A percentile compares a stretch with the other conserved stretches of the same genome.
Evolutionary conservation across 257 asterid genomes (phyloP).

Genomic region (Henckelia pumila): DNA sequence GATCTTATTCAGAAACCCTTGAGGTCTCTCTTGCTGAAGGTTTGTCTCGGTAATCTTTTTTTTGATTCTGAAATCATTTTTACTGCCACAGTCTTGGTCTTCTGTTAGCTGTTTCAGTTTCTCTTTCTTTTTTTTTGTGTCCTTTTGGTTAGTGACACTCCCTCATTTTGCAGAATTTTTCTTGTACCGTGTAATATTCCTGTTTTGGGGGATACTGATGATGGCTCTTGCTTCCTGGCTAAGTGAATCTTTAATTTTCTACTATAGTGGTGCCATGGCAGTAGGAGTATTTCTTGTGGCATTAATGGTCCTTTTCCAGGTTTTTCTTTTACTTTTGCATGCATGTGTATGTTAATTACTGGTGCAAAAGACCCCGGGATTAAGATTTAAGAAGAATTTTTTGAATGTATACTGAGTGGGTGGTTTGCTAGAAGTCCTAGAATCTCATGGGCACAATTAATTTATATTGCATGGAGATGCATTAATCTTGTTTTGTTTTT

Average conservation of each 20-base stretch:
- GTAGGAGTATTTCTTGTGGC: slow-evolving; percentile 73
- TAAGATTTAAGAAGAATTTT: too few relatives aligned
- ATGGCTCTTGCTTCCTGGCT: slow-evolving; percentile 65
- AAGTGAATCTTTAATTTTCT: slow-evolving; percentile 76
- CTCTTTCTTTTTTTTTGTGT: slow-evolving; percentile 14
- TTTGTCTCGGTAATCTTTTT: slow-evolving; percentile 29
- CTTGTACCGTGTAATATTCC: slow-evolving; percentile 60
- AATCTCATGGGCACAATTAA: background rate
- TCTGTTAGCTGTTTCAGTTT: slow-evolving; percentile 1
- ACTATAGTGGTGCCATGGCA: slow-evolving; percentile 81
- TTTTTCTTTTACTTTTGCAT: slow-evolving; percentile 14
- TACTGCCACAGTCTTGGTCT: slow-evolving; percentile 5
- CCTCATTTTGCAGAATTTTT: slow-evolving; percentile 57
- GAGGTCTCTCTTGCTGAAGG: slow-evolving; percentile 85
- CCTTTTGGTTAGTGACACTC: background rate
- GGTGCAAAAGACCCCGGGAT: slow-evolving; percentile 6
- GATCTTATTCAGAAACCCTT: slow-evolving; percentile 52
- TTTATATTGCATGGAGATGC: background rate
- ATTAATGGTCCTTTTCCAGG: slow-evolving; percentile 92
- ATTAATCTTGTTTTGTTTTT: too few relatives aligned
- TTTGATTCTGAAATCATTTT: background rate
- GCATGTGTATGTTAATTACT: slow-evolving; percentile 7
- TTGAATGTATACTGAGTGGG: background rate
- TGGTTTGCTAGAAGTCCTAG: background rate
- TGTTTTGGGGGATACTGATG: slow-evolving; percentile 57